Evolutionary conservation across 805 yeast genomes (phyloP), one percentile per base, ranked within the genome.

Genomic region (Ogataea haglerorum): DNA sequence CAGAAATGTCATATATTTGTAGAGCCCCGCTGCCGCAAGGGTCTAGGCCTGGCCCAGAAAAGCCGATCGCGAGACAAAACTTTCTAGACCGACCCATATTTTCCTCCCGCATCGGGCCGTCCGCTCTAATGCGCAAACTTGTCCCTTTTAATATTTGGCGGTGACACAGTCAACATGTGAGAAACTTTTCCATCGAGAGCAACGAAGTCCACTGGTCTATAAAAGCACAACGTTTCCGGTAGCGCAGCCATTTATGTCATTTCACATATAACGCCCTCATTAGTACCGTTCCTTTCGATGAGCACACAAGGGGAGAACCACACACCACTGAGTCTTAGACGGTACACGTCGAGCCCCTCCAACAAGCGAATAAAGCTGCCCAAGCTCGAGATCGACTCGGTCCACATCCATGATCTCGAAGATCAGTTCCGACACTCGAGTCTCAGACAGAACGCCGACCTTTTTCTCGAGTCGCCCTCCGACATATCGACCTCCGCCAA

Each of bases 401-500:
- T 27, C 18, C 31, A 12, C 13, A 17, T 18, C 19, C n/a, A 14
- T 4, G 36, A 30, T 12, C 17, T 23, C 12, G 30, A 26, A 4
- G 22, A 16, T 12, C 12, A n/a, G 12, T 26, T 34, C 15, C 22
- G 17, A 4, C 37, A 16, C 4, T 17, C 30, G n/a, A 24, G 25
- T n/a, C 25, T 31, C 16, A 25, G 27, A 7, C 30, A 3, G 7
- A 8, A 3, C 12, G 9, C 12, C 17, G 30, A 36, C 13, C 34
- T 17, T 2, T 13, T 19, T 18, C 22, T 30, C 13, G 12, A 25
- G 19, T 46, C 49, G 2, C 49, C 47, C 5, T 34, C 47, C 13
- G 41, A 39, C 19, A 19, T 30, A 6, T 34, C 34, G 5, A 18
- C 34, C 16, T 37, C 46, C 6, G 34, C 47, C 9, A 43, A 37